Evolutionary conservation across 371 early-diverging fungal species (phyloP).

Genomic region (Mortierella sp.): DNA sequence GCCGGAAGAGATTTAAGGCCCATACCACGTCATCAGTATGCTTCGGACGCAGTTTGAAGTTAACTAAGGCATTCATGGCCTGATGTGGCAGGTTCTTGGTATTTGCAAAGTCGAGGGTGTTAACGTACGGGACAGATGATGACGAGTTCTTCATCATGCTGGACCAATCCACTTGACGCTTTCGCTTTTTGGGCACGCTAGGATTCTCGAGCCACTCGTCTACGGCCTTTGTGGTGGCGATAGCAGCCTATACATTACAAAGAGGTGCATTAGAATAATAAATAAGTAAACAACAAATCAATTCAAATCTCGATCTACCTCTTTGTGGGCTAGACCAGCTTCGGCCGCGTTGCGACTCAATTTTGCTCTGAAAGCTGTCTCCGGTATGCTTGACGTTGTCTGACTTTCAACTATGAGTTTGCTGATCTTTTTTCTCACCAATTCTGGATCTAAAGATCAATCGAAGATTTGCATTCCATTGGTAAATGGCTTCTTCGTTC

Average conservation of each 20-base stretch:
- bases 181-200: not conserved
- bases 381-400: not conserved
- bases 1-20: not conserved
- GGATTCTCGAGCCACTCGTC: not conserved
- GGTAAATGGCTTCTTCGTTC: no score
- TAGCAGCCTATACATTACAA: not conserved
- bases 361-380: not conserved
- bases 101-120: not conserved
- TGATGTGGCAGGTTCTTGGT: not conserved
- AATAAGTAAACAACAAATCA: no score
- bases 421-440: no score
- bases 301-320: not conserved
- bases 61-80: not conserved
- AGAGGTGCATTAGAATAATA: not conserved
- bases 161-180: not conserved
- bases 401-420: no score
- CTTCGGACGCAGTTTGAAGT: not conserved
- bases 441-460: no score
- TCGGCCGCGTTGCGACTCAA: not conserved
- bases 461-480: no score
- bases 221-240: not conserved
- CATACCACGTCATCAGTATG: not conserved
- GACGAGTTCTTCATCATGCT: not conserved
- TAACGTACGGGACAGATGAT: not conserved
- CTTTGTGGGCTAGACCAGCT: not conserved